Base-by-base conservation (phyloP, 129 eudicot genomes). In the Escallonia rubra region DNA sequence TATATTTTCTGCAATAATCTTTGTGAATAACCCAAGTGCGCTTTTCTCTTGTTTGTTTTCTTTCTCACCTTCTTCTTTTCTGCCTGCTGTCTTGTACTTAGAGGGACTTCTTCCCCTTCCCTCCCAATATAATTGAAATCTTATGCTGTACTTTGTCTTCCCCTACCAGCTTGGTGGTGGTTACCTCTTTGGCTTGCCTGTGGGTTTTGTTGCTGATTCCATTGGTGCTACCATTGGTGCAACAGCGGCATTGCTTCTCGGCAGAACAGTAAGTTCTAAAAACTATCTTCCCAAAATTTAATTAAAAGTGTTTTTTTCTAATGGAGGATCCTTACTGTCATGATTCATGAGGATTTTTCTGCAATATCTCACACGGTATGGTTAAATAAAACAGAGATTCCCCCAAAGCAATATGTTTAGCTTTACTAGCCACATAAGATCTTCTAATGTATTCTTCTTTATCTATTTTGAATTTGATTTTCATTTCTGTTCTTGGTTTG, bases 121-220 rank as follows among this genome's bases (percentile, higher is more conserved):
- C 50, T 46, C 10, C 50, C 50, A 9, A 23, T 23, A 23, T 23
- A 1, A 23, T 23, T 23, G 34, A 23, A 23, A 23, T 23, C 34
- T 23, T 23, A 23, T 23, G 34, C 34, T 23, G 34, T n/a, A 52
- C 3, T 34, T n/a, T 54, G 7, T 54, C 59, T 62, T 13, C 61
- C n/a, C 69, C 55, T 78, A 68, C 69, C 88, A 90, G 97, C 82
- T 90, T 34, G 96, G 97, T 66, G 97, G 97, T 67, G 97, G 97
- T 59, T 90, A 90, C 74, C 97, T 87, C 38, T 90, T 85, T 71
- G 97, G 97, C 56, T 81, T 87, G 81, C 83, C 86, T 50, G 42
- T 87, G 72, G 97, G 97, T 69, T 85, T 90, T 78, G 69, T 83
- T 59, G 88, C 97, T 76, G 97, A 90, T 84, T 90, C 97, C 45